phyloP scores from a whole-genome alignment of 352 stramenopile genomes.

The Phytophthora kernoviae region DNA sequence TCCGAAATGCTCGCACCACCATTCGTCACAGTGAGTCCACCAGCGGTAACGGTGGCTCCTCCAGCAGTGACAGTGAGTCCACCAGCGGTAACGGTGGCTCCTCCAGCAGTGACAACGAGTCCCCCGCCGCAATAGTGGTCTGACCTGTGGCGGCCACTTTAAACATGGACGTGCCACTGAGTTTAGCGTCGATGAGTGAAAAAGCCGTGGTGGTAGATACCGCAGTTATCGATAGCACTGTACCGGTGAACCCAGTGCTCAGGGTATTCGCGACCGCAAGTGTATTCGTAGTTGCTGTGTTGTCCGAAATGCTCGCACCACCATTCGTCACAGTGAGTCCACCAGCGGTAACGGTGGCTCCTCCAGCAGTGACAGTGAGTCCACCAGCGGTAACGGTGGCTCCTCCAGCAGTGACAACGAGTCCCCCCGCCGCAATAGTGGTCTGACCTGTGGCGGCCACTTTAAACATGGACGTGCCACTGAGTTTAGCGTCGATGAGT shows the following conservation, averaged over 20 bases:
- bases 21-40: too few species aligned
- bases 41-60: constrained; percentile 7
- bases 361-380: constrained; percentile 43
- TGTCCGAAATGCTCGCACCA: too few species aligned
- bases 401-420: too few species aligned
- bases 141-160: background rate
- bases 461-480: background rate
- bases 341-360: constrained; percentile 43
- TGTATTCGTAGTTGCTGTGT: background rate
- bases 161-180: background rate
- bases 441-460: background rate
- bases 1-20: too few species aligned
- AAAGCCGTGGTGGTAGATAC: constrained; percentile 9
- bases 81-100: constrained; percentile 10
- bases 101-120: constrained; percentile 3
- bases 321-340: constrained; percentile 24
- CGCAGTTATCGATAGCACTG: constrained; percentile 1
- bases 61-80: constrained; percentile 11
- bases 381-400: constrained; percentile 26
- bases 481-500: constrained; percentile 6
- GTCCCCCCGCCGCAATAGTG: constrained; percentile 4
- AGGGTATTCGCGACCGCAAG: constrained; percentile 6
- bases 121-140: constrained; percentile 30
- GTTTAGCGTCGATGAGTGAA: constrained; percentile 30
- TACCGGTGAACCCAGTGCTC: background rate